Percentiles rank a stretch among this genome's conserved stretches.
phyloP scores from a whole-genome alignment of 2,329 filamentous ascomycete species.

The Neofusicoccum laricinum region DNA sequence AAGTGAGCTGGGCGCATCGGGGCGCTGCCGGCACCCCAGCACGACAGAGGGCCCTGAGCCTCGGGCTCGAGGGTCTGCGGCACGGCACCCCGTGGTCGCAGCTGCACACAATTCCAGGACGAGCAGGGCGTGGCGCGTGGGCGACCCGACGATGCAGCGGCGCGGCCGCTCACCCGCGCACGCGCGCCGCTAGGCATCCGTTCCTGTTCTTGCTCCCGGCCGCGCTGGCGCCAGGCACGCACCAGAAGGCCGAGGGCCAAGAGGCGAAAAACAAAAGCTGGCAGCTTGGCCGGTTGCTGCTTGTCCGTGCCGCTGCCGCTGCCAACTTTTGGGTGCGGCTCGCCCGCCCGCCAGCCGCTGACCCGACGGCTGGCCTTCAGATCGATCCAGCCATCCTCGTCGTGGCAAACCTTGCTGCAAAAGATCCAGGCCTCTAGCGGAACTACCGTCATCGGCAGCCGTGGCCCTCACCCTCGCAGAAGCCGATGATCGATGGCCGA shows the following conservation, averaged over 20 bases:
- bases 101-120: background rate
- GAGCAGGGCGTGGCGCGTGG: background rate
- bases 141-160: background rate
- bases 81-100: background rate
- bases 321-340: background rate
- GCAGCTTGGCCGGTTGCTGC: background rate
- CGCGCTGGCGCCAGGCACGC: conserved; percentile 3
- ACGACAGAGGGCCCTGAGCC: background rate
- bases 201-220: background rate
- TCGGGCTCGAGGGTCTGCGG: background rate
- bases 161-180: background rate
- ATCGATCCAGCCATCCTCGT: background rate
- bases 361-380: background rate
- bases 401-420: background rate
- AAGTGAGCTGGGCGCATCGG: too few relatives aligned
- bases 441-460: background rate
- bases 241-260: background rate
- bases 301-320: background rate
- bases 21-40: background rate
- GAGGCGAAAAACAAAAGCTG: background rate
- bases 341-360: background rate
- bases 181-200: background rate
- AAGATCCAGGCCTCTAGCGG: background rate
- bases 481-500: background rate
- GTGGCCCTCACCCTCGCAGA: too few relatives aligned